A percentile compares a stretch with the other conserved stretches of the same genome.
Evolutionary conservation across 305 asterid genomes (phyloP).

Genomic region (Nicotiana rustica): DNA sequence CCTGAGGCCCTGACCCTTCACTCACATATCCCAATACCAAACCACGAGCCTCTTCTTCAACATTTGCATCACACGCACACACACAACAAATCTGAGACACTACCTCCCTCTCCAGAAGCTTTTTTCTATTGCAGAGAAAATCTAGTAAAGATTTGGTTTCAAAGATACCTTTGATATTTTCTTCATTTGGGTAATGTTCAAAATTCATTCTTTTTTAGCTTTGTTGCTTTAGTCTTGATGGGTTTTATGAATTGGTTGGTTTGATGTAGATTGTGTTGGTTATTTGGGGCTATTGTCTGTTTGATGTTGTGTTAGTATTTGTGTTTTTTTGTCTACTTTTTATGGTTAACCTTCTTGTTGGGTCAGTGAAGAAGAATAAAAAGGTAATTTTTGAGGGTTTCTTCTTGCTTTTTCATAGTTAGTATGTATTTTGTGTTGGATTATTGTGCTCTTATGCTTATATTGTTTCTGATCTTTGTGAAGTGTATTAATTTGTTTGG

Average conservation of each 20-base stretch:
- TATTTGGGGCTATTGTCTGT: not conserved
- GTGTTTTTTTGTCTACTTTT: constrained; percentile 11
- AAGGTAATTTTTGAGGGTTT: not conserved
- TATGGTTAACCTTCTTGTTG: not conserved
- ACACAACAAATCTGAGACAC: not conserved
- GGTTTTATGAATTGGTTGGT: not conserved
- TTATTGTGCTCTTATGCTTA: not conserved
- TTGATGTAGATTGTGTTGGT: constrained; percentile 17
- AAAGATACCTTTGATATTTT: constrained; percentile 22
- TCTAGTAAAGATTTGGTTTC: constrained; percentile 24
- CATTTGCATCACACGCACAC: not conserved
- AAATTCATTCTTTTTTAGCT: not conserved
- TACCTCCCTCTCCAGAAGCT: constrained; percentile 36
- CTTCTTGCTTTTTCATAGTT: not conserved
- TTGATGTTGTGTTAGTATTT: constrained; percentile 7
- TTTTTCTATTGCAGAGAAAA: constrained; percentile 24
- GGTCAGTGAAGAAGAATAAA: not conserved
- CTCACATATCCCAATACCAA: constrained; percentile 32
- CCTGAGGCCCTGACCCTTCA: constrained; percentile 31
- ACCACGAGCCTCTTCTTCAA: constrained; percentile 33
- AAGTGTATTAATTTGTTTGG: too few species aligned
- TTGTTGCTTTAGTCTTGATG: not conserved
- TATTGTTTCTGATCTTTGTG: too few species aligned
- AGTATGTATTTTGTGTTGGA: not conserved
- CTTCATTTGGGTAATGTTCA: constrained; percentile 41